Evolutionary conservation across 208 protist genomes (phyloP), one percentile per base, ranked within the genome.

Genomic region (Porcisia deanei): DNA sequence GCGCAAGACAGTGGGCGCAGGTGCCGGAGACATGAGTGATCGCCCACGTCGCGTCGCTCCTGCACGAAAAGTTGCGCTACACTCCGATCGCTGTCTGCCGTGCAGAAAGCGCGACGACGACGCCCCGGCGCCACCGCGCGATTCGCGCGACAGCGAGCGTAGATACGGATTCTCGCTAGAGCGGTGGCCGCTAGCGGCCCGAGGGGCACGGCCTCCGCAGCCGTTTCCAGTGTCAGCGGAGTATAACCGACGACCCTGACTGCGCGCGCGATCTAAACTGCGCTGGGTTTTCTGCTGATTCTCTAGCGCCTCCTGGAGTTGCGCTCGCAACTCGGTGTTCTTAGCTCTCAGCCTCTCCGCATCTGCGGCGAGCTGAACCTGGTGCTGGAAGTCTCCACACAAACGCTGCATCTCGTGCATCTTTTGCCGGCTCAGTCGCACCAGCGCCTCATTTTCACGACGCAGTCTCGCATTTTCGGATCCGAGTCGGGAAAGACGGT

Each of bases 371-470:
- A 64, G 79, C 20, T 82, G 81, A 0, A 89, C 87, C 30, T 84
- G 82, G 14, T 75, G 30, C 60, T 93, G 77, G 64, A 97, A 92
- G 75, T 91, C 89, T 30, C 90, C 84, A 75, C 90, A 97, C 25
- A 97, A 76, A 10, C 79, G 79, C 85, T 94, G 89, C 91, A 97
- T 95, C 81, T 94, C 89, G 14, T 89, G 54, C 91, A 97, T 95
- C 82, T 95, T 95, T 39, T 97, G 89, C 64, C 76, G 67, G 80
- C 88, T 92, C 47, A 97, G 78, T 39, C 73, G 77, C 59, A 85
- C 72, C 20, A 97, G 73, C 34, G 91, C 85, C 39, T 67, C 80
- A 66, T 95, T 95, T 67, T 95, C 90, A 10, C 78, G 73, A 67
- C 77, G 73, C 39, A 97, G 85, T 61, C 74, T 86, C 43, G 75